Base-by-base conservation (phyloP, 2,329 filamentous ascomycete species). In the Microcyclospora pomicola region DNA sequence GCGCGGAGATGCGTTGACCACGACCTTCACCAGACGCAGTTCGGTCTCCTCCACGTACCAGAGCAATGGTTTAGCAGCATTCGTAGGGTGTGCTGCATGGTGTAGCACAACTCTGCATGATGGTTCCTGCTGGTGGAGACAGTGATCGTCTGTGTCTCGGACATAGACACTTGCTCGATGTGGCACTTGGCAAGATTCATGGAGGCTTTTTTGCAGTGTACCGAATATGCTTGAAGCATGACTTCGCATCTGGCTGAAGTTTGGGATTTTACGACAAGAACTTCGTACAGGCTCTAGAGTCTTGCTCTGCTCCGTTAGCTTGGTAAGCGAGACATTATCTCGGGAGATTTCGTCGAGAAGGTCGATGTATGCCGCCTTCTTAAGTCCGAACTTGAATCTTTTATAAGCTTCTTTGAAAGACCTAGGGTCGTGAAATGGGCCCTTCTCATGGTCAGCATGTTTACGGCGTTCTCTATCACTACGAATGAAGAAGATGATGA, bases 321-420 rank as follows among this genome's bases (percentile, higher is more conserved):
- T 46, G 28, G 47, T 34, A 1, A 56, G 44, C 1, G 44, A 42
- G 2, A 37, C 34, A 31, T 56, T 56, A 2, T 47, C 42, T 19
- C 45, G 38, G 12, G 46, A 41, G 9, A 56, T 30, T n/a, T 39
- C 41, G 4, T 19, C 29, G 37, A 59, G 50, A 10, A 57, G 35
- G 29, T 52, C 49, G 13, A 45, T 40, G 27, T 58, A 59, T 11
- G 50, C 47, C 2, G 44, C 35, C 36, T 51, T 53, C 6, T 42
- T 48, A 1, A 59, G 39, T 28, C 50, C 54, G 35, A 58, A 56
- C 7, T 43, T 47, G 1, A 58, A 42, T 9, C 53, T 39, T 27
- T 54, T 53, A 39, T 53, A 55, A 14, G 53, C 48, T 35, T 53
- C 47, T 16, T 48, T 52, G 41, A 59, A 54, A 1, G 47, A 39